Percentiles rank a stretch among this genome's conserved stretches.
These are phyloP conservation scores for Vigna nakashimae DNA, from an alignment of 306 rosid species.

Conservation along the genomic window DNA sequence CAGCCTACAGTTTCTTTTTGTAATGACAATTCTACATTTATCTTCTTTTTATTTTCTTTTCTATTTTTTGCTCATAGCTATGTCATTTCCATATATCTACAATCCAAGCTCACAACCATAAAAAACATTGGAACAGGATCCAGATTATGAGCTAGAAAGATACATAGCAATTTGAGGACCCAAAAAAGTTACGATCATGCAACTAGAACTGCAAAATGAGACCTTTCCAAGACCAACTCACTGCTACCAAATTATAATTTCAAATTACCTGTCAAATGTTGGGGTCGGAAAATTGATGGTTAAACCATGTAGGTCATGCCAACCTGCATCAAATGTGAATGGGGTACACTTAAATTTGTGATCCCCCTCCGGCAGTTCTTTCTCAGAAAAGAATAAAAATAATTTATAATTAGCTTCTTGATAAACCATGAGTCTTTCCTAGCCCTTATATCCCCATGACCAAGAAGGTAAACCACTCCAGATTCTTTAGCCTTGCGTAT, in stretches of 20 bases:
- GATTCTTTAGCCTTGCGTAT: constrained; percentile 90
- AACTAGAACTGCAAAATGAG: constrained; percentile 17
- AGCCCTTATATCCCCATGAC: constrained; percentile 96
- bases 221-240: constrained; percentile 32
- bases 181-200: constrained; percentile 34
- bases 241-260: constrained; percentile 20
- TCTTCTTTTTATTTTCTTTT: not conserved
- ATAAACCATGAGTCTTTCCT: constrained; percentile 92
- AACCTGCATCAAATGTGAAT: constrained; percentile 93
- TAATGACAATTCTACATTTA: constrained; percentile 28
- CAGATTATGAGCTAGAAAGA: constrained; percentile 21
- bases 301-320: constrained; percentile 97
- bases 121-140: constrained; percentile 28
- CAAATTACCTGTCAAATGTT: constrained; percentile 29
- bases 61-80: constrained; percentile 8
- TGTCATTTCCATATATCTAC: constrained; percentile 38
- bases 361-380: constrained; percentile 91
- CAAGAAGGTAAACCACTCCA: constrained; percentile 92
- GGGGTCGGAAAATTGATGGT: constrained; percentile 51
- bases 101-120: constrained; percentile 24
- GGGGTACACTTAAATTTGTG: constrained; percentile 92
- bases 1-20: not conserved
- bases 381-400: constrained; percentile 87
- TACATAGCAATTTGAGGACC: constrained; percentile 23
- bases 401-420: constrained; percentile 86